phyloP scores from a whole-genome alignment of 2,329 filamentous ascomycete species.

The Ceratocystis eucalypticola region DNA sequence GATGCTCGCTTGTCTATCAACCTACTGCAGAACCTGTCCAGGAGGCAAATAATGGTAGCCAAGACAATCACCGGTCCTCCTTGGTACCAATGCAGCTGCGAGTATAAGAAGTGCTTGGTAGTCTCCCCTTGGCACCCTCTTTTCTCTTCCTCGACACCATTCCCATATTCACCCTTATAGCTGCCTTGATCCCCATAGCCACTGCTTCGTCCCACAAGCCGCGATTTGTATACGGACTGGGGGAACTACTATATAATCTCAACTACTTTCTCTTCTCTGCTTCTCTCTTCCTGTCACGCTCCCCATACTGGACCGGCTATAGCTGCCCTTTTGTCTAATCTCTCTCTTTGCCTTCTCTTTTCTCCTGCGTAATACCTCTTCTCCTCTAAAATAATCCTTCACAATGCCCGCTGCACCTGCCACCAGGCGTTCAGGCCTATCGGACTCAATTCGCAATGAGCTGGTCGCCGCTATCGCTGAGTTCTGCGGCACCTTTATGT shows the following conservation, averaged over 20 bases:
- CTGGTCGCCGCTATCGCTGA: constrained; percentile 35
- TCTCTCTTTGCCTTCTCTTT: background rate
- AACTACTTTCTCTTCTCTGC: background rate
- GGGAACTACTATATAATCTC: background rate
- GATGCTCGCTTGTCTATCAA: background rate
- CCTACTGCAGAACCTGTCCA: background rate
- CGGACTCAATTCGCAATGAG: constrained; percentile 24
- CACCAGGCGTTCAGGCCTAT: constrained; percentile 10
- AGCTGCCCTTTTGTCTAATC: background rate
- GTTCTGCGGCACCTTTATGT: constrained; percentile 41
- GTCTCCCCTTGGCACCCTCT: background rate
- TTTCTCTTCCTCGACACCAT: background rate
- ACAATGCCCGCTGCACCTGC: constrained; percentile 2
- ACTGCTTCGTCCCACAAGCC: background rate
- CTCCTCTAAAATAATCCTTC: background rate
- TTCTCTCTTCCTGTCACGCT: background rate
- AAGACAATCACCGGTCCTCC: background rate
- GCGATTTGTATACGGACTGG: background rate
- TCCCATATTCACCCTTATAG: background rate
- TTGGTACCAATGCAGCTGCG: background rate
- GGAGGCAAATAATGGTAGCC: background rate
- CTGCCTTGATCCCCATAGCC: background rate
- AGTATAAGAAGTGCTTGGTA: constrained; percentile 1
- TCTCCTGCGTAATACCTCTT: background rate
- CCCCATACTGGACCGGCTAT: background rate